Evolutionary conservation across 2,329 filamentous ascomycete genomes (phyloP).

Genomic region (Sordariomycetes sp.): DNA sequence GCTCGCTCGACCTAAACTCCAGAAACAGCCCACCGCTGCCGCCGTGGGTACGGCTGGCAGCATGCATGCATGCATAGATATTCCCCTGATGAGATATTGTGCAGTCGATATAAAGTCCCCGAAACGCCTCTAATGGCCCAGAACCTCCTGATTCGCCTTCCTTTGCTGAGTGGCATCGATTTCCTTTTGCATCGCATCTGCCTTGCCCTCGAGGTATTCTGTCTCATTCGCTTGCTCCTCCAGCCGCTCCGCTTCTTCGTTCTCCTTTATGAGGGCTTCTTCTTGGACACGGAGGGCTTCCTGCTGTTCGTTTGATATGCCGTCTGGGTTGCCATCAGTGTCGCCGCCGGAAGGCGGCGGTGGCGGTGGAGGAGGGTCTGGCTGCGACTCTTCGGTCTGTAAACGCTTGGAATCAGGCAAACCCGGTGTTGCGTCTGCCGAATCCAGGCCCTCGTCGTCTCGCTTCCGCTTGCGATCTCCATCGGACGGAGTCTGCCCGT

Average conservation of each 20-base stretch:
- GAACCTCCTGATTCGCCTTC: slow-evolving; percentile 8
- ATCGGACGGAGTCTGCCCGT: slow-evolving; percentile 35
- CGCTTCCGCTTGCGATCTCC: slow-evolving; percentile 59
- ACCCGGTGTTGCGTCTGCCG: slow-evolving; percentile 36
- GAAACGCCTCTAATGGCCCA: slow-evolving; percentile 8
- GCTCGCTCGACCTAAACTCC: no score
- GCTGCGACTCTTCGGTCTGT: slow-evolving; percentile 30
- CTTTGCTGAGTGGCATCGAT: slow-evolving; percentile 9
- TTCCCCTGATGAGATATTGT: no score
- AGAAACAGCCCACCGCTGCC: no score
- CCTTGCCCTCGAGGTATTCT: slow-evolving; percentile 14
- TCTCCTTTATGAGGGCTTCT: slow-evolving; percentile 39
- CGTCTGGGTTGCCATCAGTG: slow-evolving; percentile 15
- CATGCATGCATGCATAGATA: no score
- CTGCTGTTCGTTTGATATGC: slow-evolving; percentile 30
- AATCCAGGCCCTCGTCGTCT: slow-evolving; percentile 21
- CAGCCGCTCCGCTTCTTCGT: slow-evolving; percentile 43
- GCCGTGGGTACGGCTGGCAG: no score
- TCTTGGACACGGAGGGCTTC: slow-evolving; percentile 38
- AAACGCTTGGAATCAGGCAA: slow-evolving; percentile 12
- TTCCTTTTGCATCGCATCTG: slow-evolving; percentile 12
- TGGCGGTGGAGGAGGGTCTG: slow-evolving; percentile 38
- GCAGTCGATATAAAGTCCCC: background rate
- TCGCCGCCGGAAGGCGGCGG: slow-evolving; percentile 24
- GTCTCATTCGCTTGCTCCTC: slow-evolving; percentile 34